Evolutionary conservation across 345 rosid species (phyloP).

Genomic region (Chamaenerion angustifolium): DNA sequence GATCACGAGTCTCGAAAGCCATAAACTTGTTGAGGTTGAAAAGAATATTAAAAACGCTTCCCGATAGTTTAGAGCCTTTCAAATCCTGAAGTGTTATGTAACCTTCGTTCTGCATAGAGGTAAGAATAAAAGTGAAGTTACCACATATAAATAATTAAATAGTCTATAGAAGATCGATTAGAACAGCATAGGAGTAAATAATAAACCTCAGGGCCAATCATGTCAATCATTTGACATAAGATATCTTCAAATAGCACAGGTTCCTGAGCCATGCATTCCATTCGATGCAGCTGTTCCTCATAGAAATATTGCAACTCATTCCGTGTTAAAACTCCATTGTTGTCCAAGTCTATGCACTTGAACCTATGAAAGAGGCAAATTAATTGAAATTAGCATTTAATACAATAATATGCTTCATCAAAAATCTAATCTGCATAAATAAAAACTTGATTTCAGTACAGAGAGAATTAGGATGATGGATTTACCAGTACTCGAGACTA

Average conservation of each 20-base stretch:
- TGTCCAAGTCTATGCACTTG: constrained; percentile 96
- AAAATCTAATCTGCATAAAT: no score
- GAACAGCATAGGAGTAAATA: constrained; percentile 1
- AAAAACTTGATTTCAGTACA: not conserved
- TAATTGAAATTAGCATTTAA: no score
- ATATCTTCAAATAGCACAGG: constrained; percentile 94
- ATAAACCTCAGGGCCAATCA: constrained; percentile 77
- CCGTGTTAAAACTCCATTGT: constrained; percentile 69
- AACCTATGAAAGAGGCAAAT: constrained; percentile 33
- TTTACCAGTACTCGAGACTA: constrained; percentile 81
- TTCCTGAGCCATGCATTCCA: constrained; percentile 99
- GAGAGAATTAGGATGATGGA: not conserved
- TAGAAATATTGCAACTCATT: constrained; percentile 88
- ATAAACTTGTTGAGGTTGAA: constrained; percentile 92
- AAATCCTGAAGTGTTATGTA: constrained; percentile 53
- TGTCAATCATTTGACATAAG: constrained; percentile 85
- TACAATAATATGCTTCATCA: no score
- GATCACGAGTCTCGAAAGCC: constrained; percentile 97
- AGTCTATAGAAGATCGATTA: no score
- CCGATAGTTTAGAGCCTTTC: constrained; percentile 80
- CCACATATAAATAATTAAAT: no score
- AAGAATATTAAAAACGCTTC: constrained; percentile 81
- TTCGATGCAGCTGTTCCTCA: constrained; percentile 93
- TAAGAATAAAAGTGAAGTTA: no score
- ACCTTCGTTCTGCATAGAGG: constrained; percentile 48